Base-by-base conservation (phyloP, 495 filamentous ascomycete genomes). In the Neurospora sp. region DNA sequence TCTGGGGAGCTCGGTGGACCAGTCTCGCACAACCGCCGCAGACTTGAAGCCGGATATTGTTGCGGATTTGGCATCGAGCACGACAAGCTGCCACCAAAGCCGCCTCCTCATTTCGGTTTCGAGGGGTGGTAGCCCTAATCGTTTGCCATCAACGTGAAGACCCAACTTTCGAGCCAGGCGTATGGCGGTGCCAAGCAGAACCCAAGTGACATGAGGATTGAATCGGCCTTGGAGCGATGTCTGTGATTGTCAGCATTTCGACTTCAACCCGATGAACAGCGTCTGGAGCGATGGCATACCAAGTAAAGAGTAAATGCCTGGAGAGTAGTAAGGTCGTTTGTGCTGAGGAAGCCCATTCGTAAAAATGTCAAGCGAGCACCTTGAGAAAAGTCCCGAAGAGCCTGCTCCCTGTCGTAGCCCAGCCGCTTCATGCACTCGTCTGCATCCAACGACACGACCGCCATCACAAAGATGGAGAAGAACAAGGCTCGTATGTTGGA, bases 121-220 rank as follows among this genome's bases (percentile, higher is more conserved):
- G 71, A 88, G 87, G 3, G 90, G 86, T 5, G 85, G 75, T n/a
- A 93, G 86, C 0, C 89, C 87, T 73, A 92, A 88, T 18, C 86
- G 82, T 12, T 89, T 87, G 27, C 91, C 91, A 72, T 93, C 91
- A 12, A 89, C 87, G 76, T 93, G 91, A 1, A 92, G 83, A 0
- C 91, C 91, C 89, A 93, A 90, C 22, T 88, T 89, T 72, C 92
- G 90, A 0, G 90, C 91, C n/a, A 91, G 87, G 75, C 89, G 84
- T 75, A 91, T 85, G 10, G 86, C 85, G 10, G 89, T 80, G 31
- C 89, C 90, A 37, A 84, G 84, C 42, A 87, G 73, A 41, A 87
- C 83, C 85, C 85, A 87, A 7, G 83, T 76, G 4, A 82, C 82
- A 71, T 87, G 85, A 9, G 84, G 83, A 75, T 88, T 86, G 71